Evolutionary conservation across 805 yeast species (phyloP).

Genomic region (Schwanniomyces polymorphus): DNA sequence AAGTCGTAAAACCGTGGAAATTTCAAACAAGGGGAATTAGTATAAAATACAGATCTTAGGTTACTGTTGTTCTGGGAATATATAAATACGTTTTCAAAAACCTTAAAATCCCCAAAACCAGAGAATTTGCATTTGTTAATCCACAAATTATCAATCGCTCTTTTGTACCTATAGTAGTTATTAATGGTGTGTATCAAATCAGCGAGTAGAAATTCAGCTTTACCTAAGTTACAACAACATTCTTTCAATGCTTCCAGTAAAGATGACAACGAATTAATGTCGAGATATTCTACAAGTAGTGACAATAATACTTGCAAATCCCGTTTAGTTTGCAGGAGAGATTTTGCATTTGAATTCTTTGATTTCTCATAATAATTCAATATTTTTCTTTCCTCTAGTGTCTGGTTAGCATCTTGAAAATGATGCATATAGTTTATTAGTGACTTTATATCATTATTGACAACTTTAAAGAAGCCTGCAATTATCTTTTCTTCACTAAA

Average conservation of each 20-base stretch:
- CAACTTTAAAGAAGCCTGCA: neutral
- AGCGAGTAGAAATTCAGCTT: neutral
- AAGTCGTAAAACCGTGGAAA: constrained; percentile 25
- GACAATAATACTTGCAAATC: neutral
- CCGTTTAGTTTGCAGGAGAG: neutral
- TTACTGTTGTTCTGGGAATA: constrained; percentile 8
- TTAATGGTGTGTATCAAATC: neutral
- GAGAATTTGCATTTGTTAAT: constrained; percentile 10
- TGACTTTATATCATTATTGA: no score
- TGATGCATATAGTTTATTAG: no score
- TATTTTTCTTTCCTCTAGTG: neutral
- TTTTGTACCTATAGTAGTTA: constrained; percentile 8
- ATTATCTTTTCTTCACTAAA: neutral
- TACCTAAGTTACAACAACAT: neutral
- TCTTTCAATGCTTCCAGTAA: neutral
- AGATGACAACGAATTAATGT: neutral
- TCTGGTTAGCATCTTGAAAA: no score
- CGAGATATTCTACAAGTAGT: neutral
- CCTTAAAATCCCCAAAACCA: constrained; percentile 7
- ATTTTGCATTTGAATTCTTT: neutral
- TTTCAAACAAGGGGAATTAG: constrained; percentile 22
- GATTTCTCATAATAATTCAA: neutral
- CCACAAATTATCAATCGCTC: constrained; percentile 15
- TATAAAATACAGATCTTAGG: constrained; percentile 14
- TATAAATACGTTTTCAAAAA: constrained; percentile 19